phyloP scores from a whole-genome alignment of 805 yeast genomes.

The Torulaspora microellipsoides region DNA sequence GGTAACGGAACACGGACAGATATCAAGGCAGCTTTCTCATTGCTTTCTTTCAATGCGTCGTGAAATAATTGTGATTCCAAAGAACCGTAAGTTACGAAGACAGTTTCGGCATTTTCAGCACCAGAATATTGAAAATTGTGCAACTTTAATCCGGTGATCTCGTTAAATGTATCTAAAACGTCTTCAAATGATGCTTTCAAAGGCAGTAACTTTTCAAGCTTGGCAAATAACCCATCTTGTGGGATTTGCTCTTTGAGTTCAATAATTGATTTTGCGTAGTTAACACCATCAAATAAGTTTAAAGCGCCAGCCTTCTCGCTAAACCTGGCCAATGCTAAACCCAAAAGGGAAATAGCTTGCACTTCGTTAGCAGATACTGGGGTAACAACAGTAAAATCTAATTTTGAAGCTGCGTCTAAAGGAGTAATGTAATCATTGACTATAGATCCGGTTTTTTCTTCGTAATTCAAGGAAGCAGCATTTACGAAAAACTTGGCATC shows the following conservation, averaged over 20 bases:
- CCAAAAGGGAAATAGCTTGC: constrained; percentile 61
- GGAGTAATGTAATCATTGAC: constrained; percentile 62
- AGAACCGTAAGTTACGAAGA: constrained; percentile 81
- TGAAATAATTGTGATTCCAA: constrained; percentile 54
- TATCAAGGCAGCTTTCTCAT: constrained; percentile 55
- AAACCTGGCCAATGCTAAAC: constrained; percentile 55
- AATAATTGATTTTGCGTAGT: constrained; percentile 29
- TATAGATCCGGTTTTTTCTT: constrained; percentile 46
- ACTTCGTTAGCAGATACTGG: constrained; percentile 61
- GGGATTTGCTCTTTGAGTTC: constrained; percentile 15
- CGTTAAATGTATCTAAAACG: constrained; percentile 28
- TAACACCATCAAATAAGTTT: constrained; percentile 77
- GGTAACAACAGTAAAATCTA: constrained; percentile 64
- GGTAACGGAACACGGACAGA: constrained; percentile 77
- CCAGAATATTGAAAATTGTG: constrained; percentile 55
- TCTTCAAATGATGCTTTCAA: constrained; percentile 23
- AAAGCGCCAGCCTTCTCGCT: constrained; percentile 43
- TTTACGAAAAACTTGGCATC: constrained; percentile 61
- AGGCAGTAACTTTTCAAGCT: constrained; percentile 11
- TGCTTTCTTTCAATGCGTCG: constrained; percentile 38
- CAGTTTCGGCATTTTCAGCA: constrained; percentile 53
- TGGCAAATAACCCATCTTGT: constrained; percentile 12
- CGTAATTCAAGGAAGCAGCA: constrained; percentile 73
- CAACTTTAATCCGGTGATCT: constrained; percentile 22
- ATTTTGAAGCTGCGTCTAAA: constrained; percentile 53